A percentile compares a stretch with the other conserved stretches of the same genome.
Evolutionary conservation across 2,329 filamentous ascomycete species (phyloP).

Genomic region (Myriosclerotinia scirpicola): DNA sequence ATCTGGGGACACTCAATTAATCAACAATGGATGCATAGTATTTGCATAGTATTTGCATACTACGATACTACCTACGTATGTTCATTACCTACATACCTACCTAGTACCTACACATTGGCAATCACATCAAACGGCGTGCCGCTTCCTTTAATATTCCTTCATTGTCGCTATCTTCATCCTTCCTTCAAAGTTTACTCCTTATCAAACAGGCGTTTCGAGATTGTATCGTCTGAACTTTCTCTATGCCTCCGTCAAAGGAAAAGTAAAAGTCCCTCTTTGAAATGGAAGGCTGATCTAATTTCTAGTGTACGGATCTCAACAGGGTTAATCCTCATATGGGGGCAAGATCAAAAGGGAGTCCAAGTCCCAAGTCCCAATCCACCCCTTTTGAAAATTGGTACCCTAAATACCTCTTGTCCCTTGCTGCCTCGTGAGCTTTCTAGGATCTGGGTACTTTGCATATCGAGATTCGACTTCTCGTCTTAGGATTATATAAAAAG

Average conservation of each 20-base stretch:
- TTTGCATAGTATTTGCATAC: no score
- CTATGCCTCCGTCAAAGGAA: background rate
- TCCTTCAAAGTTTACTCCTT: background rate
- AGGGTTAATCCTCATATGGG: conserved; percentile 4
- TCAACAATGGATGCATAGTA: no score
- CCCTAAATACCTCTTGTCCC: conserved; percentile 8
- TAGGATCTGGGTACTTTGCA: conserved; percentile 8
- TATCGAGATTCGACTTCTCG: background rate
- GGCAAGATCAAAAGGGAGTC: conserved; percentile 17
- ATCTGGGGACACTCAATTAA: no score
- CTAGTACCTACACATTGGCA: background rate
- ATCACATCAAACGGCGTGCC: conserved; percentile 2
- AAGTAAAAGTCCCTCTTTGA: background rate
- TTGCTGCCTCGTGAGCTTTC: conserved; percentile 15
- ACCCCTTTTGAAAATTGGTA: conserved; percentile 14
- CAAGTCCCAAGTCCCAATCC: background rate
- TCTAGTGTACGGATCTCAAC: background rate
- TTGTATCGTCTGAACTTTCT: conserved; percentile 4
- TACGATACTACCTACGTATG: no score
- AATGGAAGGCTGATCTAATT: conserved; percentile 5
- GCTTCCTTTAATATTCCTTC: conserved; percentile 14
- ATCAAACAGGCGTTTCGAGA: background rate
- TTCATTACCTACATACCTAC: no score
- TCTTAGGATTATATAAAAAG: no score
- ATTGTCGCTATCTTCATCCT: conserved; percentile 3